Percentiles rank a stretch among this genome's conserved stretches.
phyloP scores from a whole-genome alignment of 768 basidiomycete genomes.

The Paxillus ammoniavirescens region DNA sequence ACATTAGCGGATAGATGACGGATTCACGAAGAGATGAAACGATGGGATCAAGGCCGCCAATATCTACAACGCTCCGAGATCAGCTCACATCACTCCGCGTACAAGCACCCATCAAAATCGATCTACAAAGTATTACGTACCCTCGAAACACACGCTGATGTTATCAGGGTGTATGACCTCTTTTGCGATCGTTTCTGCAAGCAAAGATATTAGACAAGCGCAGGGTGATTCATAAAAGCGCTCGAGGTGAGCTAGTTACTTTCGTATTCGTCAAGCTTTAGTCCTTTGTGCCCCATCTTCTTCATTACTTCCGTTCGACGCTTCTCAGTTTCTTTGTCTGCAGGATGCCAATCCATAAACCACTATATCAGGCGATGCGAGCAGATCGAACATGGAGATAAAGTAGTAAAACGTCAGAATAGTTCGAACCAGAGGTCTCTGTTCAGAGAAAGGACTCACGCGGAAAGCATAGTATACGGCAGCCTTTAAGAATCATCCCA shows the following conservation, averaged over 20 bases:
- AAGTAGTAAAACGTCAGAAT: not conserved
- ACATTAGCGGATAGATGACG: constrained; percentile 91
- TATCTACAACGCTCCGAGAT: constrained; percentile 49
- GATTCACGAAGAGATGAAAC: constrained; percentile 90
- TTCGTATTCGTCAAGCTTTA: constrained; percentile 91
- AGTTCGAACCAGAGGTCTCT: not conserved
- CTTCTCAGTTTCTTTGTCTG: constrained; percentile 59
- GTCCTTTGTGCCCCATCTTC: constrained; percentile 64
- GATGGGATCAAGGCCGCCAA: constrained; percentile 92
- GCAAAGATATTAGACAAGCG: not conserved
- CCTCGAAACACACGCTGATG: constrained; percentile 71
- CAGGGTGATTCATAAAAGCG: too few relatives aligned
- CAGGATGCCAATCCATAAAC: constrained; percentile 53
- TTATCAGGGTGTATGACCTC: constrained; percentile 94
- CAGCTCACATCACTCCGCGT: not conserved
- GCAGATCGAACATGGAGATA: not conserved
- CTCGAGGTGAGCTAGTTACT: constrained; percentile 43
- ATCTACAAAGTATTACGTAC: constrained; percentile 36
- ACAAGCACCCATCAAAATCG: not conserved
- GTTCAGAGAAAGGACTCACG: constrained; percentile 38
- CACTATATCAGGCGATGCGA: constrained; percentile 44
- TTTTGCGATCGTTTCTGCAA: constrained; percentile 76
- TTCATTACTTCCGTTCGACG: constrained; percentile 72
- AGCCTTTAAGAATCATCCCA: constrained; percentile 45
- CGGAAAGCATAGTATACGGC: constrained; percentile 75